Conservation (phyloP, 1,284 basidiomycete genomes). For the Ganoderma sp. region DNA sequence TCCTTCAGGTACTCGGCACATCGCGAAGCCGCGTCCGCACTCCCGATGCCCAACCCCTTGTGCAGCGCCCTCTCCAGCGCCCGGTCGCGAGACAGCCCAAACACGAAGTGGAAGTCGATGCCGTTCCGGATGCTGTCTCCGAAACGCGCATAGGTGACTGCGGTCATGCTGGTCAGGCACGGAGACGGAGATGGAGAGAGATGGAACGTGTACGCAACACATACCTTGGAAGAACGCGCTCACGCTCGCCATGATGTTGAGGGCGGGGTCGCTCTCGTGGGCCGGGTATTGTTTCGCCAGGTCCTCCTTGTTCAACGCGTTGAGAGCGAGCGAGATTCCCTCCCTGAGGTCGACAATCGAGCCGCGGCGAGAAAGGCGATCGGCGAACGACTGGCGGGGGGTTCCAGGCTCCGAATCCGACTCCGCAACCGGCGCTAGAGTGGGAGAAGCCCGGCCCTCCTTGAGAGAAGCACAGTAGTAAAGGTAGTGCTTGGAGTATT, state of each 20-base stretch:
- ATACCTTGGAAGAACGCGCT: conserved; percentile 76
- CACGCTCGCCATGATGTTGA: conserved; percentile 72
- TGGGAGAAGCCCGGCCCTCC: neutral
- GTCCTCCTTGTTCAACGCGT: conserved; percentile 48
- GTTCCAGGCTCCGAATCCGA: neutral
- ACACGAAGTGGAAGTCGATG: conserved; percentile 69
- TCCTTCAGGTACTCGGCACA: conserved; percentile 62
- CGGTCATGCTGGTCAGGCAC: neutral
- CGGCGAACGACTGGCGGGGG: neutral
- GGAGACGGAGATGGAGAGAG: neutral
- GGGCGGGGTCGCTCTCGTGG: conserved; percentile 59
- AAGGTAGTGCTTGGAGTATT: conserved; percentile 1
- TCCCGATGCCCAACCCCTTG: conserved; percentile 50
- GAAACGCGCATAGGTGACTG: conserved; percentile 75
- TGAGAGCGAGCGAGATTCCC: conserved; percentile 32
- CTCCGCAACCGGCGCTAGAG: neutral
- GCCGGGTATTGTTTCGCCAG: conserved; percentile 58
- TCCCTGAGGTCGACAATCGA: neutral
- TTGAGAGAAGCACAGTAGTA: neutral
- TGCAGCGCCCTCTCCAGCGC: conserved; percentile 53
- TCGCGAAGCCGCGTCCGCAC: conserved; percentile 50
- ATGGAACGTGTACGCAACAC: conserved; percentile 1
- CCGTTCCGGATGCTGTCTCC: conserved; percentile 66
- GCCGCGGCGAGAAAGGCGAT: neutral
- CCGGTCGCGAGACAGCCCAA: conserved; percentile 42